Base-by-base conservation (phyloP, 768 basidiomycete genomes). In the Flagelloscypha sp. region DNA sequence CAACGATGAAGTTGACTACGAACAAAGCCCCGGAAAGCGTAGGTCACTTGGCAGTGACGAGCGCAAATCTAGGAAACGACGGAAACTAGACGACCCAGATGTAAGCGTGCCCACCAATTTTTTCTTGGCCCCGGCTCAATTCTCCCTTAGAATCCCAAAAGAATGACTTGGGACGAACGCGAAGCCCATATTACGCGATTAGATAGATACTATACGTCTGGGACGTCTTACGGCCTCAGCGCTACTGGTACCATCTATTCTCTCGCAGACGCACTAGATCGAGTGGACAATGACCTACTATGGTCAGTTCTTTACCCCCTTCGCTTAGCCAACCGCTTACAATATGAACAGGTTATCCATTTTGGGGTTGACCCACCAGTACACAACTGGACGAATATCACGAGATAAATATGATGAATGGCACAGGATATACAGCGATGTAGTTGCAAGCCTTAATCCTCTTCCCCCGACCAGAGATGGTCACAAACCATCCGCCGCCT, bases 341-440 rank as follows among this genome's bases (percentile, higher is more conserved):
- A 42, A 37, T 16, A 13, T 7, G 4, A 13, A 7, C 52, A 92
- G 89, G 89, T 70, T 93, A 21, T 88, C 92, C 7, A 90, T 97
- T 44, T 70, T 98, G 30, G 90, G 92, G 27, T 68, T 97, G 22
- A 98, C 95, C 12, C 81, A 78, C 54, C 95, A 99, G 62, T 98
- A 97, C 54, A 74, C 74, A 27, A 77, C 84, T 20, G 78, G 86
- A 34, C 81, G 83, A 48, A 88, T 97, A 64, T 84, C 93, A 42
- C 77, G 92, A 32, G 74, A 79, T 19, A 68, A 67, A 35, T 99
- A 98, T 56, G 89, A 95, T 43, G 68, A 66, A 43, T 84, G 80
- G 48, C 84, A 94, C 36, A 53, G 72, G 1, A 65, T 89, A 19
- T 95, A 84, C 57, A 61, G 79, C 36, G 92, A 95, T 58, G 95